Conservation (phyloP, 2,329 filamentous ascomycete genomes). For the Colletotrichum falcatum region DNA sequence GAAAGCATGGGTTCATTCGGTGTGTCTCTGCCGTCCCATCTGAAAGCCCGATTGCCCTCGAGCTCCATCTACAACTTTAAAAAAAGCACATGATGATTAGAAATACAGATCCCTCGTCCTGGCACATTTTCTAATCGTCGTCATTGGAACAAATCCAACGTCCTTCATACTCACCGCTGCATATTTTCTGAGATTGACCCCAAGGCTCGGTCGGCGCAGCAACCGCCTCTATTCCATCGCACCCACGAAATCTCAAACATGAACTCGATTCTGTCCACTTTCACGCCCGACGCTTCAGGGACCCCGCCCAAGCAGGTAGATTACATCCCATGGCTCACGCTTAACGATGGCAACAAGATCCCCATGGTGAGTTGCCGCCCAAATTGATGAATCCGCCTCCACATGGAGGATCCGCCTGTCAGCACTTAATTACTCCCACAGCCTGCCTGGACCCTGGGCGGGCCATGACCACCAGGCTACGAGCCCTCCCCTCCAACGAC, state of each 20-base stretch:
- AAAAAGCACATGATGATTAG: constrained; percentile 11
- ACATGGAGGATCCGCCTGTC: constrained; percentile 8
- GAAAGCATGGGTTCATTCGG: background rate
- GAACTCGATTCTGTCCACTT: constrained; percentile 57
- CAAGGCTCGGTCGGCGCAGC: constrained; percentile 17
- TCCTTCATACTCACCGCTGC: background rate
- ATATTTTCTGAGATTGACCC: constrained; percentile 7
- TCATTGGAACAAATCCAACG: background rate
- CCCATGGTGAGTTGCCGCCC: constrained; percentile 66
- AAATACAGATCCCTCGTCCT: constrained; percentile 15
- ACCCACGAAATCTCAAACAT: constrained; percentile 47
- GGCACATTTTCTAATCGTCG: background rate
- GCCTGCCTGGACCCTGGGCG: background rate
- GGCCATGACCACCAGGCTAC: no score
- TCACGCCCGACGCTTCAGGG: constrained; percentile 55
- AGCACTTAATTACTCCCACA: constrained; percentile 1
- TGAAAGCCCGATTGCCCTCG: constrained; percentile 4
- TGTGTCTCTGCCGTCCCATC: constrained; percentile 21
- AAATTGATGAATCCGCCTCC: background rate
- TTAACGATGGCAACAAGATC: constrained; percentile 80
- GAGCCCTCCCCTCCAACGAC: background rate
- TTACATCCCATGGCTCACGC: constrained; percentile 69
- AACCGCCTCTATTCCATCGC: background rate
- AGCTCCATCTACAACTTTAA: background rate
- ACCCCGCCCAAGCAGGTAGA: constrained; percentile 54